Base-by-base conservation (phyloP, 306 rosid species). In the Quercus engelmannii region DNA sequence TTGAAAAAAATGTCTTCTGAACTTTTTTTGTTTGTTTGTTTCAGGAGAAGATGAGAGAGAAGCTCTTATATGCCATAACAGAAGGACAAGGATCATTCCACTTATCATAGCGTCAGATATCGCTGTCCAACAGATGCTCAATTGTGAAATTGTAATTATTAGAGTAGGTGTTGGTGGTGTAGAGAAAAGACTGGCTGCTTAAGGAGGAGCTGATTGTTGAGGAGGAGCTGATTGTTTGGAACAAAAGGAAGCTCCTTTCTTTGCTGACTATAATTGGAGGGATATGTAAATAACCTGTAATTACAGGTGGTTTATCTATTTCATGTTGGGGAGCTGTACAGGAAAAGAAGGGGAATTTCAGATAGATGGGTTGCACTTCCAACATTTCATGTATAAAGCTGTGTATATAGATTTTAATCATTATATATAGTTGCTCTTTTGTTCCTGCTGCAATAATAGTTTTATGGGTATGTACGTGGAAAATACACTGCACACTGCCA, bases 11-110 rank as follows among this genome's bases (percentile, higher is more conserved):
- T 64, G 12, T 35, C 10, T 68, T 68, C 72, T 12, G 15, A 31
- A 71, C 38, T 19, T 23, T 61, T 55, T 65, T 72, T 51, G 46
- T 10, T 55, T 56, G n/a, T 70, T 35, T 10, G 67, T 83, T 88
- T 28, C 94, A 96, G 99, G 98, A 89, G 82, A 90, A 70, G 84
- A 93, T 93, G 99, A 93, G 83, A 82, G 99, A 96, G 90, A 93
- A 91, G 84, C 87, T 96, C 57, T 35, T 93, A 59, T 96, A 93
- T 78, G 99, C 99, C 82, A 91, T 96, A 71, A 89, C 88, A 5
- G 99, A 96, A 87, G 98, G 99, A 73, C 98, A 93, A 79, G 98
- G 99, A 71, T 93, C 99, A 19, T 96, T 96, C 88, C 99, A 96
- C 89, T 96, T 96, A 75, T 96, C 99, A 12, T 95, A 87, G 85